Evolutionary conservation across 768 basidiomycete genomes (phyloP).

Genomic region (Pleurotus cornucopiae): DNA sequence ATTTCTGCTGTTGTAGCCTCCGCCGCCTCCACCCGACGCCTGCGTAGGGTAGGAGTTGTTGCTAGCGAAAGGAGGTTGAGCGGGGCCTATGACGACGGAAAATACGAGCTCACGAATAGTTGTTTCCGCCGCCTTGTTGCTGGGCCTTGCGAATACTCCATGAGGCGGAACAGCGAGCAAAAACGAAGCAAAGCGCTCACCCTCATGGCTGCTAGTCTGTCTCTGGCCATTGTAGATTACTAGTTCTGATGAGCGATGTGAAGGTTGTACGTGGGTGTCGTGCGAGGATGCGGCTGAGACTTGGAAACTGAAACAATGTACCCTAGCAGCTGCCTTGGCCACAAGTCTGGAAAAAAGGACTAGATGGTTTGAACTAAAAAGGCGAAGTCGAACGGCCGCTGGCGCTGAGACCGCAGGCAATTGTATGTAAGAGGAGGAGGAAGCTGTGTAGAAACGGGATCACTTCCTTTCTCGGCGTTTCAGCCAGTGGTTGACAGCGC

Average conservation of each 20-base stretch:
- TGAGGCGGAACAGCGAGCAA: neutral
- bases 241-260: neutral
- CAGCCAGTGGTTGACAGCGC: neutral
- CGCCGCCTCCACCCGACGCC: slow-evolving; percentile 43
- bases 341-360: neutral
- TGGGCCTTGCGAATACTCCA: slow-evolving; percentile 47
- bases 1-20: slow-evolving; percentile 41
- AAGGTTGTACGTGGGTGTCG: neutral
- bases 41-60: slow-evolving; percentile 69
- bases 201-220: slow-evolving; percentile 86
- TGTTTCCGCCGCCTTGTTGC: slow-evolving; percentile 52
- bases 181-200: slow-evolving; percentile 34
- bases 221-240: slow-evolving; percentile 65
- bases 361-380: slow-evolving; percentile 4
- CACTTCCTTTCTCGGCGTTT: slow-evolving; percentile 6
- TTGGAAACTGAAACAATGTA: no score
- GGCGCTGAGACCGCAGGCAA: slow-evolving; percentile 4
- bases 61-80: slow-evolving; percentile 13
- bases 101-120: slow-evolving; percentile 38
- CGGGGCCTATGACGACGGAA: slow-evolving; percentile 8
- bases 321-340: no score
- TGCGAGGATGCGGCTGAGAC: no score
- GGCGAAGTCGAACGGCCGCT: neutral
- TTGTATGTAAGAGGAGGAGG: slow-evolving; percentile 1
- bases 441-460: slow-evolving; percentile 4